Percentiles rank a stretch among this genome's conserved stretches.
phyloP scores from a whole-genome alignment of 305 asterid species.

The Fraxinus baroniana region DNA sequence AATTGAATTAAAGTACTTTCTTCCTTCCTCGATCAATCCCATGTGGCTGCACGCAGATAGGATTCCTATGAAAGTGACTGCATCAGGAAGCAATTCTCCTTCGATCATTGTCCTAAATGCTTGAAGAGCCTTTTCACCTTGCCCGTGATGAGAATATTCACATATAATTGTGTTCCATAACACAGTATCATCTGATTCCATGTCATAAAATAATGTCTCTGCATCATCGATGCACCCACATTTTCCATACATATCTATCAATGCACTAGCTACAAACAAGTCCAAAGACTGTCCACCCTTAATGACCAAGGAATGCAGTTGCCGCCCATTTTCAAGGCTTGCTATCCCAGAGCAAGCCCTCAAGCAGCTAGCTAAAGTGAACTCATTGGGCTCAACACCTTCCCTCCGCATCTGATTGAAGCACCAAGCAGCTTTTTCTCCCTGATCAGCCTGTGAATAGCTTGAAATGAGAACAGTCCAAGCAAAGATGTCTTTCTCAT shows the following conservation, averaged over 20 bases:
- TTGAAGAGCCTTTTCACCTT: constrained; percentile 61
- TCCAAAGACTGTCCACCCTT: constrained; percentile 55
- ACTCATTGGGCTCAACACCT: constrained; percentile 61
- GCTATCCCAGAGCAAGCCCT: constrained; percentile 65
- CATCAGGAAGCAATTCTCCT: constrained; percentile 51
- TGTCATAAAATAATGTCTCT: constrained; percentile 48
- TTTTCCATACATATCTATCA: constrained; percentile 81
- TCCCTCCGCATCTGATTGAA: constrained; percentile 74
- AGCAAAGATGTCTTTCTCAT: constrained; percentile 52
- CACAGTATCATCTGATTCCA: constrained; percentile 48
- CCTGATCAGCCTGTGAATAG: constrained; percentile 64
- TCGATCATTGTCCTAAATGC: constrained; percentile 55
- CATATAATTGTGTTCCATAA: constrained; percentile 83
- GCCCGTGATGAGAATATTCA: constrained; percentile 73
- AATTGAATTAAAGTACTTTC: constrained; percentile 52
- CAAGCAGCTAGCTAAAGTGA: constrained; percentile 72
- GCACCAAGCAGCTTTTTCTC: constrained; percentile 56
- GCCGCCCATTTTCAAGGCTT: constrained; percentile 69
- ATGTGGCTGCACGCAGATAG: constrained; percentile 86
- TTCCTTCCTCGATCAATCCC: constrained; percentile 74
- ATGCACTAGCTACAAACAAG: constrained; percentile 57
- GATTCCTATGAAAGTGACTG: constrained; percentile 60
- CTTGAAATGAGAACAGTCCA: constrained; percentile 70
- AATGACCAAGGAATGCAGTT: constrained; percentile 60
- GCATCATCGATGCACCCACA: constrained; percentile 76